Conservation (phyloP, 2,329 filamentous ascomycete species). For the Aspergillaceae sp. region DNA sequence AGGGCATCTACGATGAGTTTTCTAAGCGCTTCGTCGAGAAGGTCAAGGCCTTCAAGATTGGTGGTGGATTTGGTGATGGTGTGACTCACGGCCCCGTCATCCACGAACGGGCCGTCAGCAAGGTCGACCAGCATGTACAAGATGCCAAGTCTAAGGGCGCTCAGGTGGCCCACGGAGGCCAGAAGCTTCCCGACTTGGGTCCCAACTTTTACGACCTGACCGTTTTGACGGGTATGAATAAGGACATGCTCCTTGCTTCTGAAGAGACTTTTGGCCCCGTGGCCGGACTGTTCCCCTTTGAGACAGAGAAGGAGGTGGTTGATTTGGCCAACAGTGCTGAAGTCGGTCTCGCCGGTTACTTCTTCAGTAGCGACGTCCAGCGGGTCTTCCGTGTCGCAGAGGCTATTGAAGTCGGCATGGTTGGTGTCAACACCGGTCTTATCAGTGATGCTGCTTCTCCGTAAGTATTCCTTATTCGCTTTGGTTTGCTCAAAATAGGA, state of each 20-base stretch:
- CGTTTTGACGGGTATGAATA: conserved; percentile 76
- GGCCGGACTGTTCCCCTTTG: conserved; percentile 79
- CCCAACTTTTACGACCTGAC: conserved; percentile 85
- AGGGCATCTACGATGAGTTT: conserved; percentile 46
- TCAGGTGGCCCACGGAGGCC: conserved; percentile 65
- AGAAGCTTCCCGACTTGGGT: conserved; percentile 64
- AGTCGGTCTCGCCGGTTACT: conserved; percentile 89
- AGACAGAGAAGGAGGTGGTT: conserved; percentile 82
- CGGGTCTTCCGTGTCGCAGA: conserved; percentile 54
- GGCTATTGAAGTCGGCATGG: conserved; percentile 45
- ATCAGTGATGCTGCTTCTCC: conserved; percentile 47
- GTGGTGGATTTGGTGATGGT: conserved; percentile 38
- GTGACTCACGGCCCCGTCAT: conserved; percentile 48
- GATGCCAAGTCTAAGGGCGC: conserved; percentile 73
- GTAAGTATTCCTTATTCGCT: conserved; percentile 21
- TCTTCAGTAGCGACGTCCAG: conserved; percentile 62
- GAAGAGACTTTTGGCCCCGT: conserved; percentile 97
- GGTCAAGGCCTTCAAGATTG: conserved; percentile 43
- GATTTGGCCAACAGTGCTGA: conserved; percentile 70
- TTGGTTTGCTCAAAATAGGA: neutral
- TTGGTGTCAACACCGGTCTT: conserved; percentile 62
- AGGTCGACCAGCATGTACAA: conserved; percentile 70
- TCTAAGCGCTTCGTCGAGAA: conserved; percentile 47
- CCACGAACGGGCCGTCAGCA: conserved; percentile 69
- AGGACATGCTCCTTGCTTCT: conserved; percentile 70